Base-by-base conservation (phyloP, 2,329 filamentous ascomycete species). In the Fusarium sp. region DNA sequence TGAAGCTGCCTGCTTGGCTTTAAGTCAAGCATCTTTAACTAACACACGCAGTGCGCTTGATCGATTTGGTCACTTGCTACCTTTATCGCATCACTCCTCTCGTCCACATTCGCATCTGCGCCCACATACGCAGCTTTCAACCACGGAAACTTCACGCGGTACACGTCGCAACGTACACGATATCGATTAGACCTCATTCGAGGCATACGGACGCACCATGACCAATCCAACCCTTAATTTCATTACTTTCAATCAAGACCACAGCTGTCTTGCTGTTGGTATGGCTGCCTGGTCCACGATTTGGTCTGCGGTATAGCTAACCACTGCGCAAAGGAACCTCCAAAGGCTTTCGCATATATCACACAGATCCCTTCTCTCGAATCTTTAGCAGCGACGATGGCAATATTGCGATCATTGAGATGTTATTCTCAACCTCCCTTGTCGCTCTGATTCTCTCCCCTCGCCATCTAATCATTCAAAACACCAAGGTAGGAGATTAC, bases 231-330 rank as follows among this genome's bases (percentile, higher is more conserved):
- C 89, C 48, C 93, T 98, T 84, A 99, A 99, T 81, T 99, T 97
- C 82, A 93, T 99, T 75, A 97, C 95, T 41, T 99, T 98, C 82
- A 99, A 99, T 81, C 96, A 99, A 84, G 96, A 99, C 84, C 94
- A 97, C 83, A 97, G 92, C 86, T 95, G 95, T 80, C 86, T 99
- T 70, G 95, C 95, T 83, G 94, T 99, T 73, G 95, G 93, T 94
- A 84, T 76, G 90, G 80, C 57, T 26, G 45, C 45, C 15, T 37
- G 13, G 24, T 28, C 41, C 40, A 65, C 56, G 56, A 60, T 50
- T 33, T 41, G 46, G 24, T 48, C 37, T 49, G 17, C 44, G 15
- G 10, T 39, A 51, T 68, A 20, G 37, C 67, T 70, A 49, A 67
- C 22, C 51, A 32, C 48, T 30, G 48, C 52, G 24, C 41, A 37